Conservation (phyloP, 441 rosid genomes). For the Bocquillonia castaneifolia region DNA sequence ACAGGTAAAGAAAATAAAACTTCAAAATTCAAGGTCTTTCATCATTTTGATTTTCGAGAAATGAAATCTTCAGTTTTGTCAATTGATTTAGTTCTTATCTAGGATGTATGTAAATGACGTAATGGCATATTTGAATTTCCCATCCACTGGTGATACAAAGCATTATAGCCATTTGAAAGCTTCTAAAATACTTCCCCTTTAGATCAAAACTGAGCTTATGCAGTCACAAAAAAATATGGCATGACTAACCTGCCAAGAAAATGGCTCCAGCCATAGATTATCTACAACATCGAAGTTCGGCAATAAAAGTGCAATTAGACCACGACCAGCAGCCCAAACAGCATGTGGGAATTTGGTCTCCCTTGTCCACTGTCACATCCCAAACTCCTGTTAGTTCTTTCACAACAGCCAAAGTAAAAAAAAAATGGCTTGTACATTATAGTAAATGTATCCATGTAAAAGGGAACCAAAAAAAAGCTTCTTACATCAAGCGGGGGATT, state of each 20-base stretch:
- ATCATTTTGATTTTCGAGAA: slow-evolving; percentile 1
- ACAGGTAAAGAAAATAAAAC: not conserved
- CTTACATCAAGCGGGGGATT: slow-evolving; percentile 78
- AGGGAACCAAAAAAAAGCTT: slow-evolving; percentile 7
- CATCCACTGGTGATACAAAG: slow-evolving; percentile 1
- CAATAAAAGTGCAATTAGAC: slow-evolving; percentile 68
- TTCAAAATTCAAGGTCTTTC: not conserved
- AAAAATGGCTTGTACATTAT: slow-evolving; percentile 1
- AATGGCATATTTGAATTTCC: slow-evolving; percentile 5
- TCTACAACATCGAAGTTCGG: slow-evolving; percentile 88
- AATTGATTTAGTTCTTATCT: not conserved
- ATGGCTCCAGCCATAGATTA: slow-evolving; percentile 91
- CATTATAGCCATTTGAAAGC: not conserved
- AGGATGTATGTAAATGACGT: not conserved
- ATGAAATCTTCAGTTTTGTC: not conserved
- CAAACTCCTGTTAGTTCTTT: slow-evolving; percentile 24
- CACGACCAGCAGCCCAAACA: slow-evolving; percentile 98
- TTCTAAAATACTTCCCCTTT: not conserved
- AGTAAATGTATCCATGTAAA: slow-evolving; percentile 6
- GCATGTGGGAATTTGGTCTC: slow-evolving; percentile 93
- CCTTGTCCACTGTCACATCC: slow-evolving; percentile 69
- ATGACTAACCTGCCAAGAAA: slow-evolving; percentile 74
- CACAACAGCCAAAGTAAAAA: slow-evolving; percentile 3
- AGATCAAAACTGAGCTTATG: not conserved
- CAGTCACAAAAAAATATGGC: not conserved